Evolutionary conservation across 2,329 filamentous ascomycete species (phyloP), one percentile per base, ranked within the genome.

Genomic region (Alternaria incomplexa): DNA sequence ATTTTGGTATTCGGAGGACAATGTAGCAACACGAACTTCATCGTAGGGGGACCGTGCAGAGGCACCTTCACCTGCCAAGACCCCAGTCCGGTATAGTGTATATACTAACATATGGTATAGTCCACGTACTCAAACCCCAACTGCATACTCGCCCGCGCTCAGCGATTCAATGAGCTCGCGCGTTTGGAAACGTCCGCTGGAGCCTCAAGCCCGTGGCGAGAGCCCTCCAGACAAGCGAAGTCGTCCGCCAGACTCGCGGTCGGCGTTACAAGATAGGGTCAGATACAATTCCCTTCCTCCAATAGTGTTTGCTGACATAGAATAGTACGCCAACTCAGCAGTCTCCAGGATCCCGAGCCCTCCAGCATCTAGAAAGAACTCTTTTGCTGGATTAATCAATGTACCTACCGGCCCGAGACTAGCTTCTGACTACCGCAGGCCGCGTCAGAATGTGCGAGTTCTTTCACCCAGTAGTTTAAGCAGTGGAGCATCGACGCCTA

Each of bases 151-250:
- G 13, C 25, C 40, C 48, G 26, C 15, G n/a, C 47, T 26, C 12
- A 17, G 12, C 12, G 44, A 54, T 11, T 36, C 53, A 6, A 70
- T 68, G 67, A 66, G 57, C 47, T 51, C 48, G 46, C 64, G 61
- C 20, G 8, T 20, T 26, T 22, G 50, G 17, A 74, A 75, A 45
- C 65, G 72, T 23, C 61, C 63, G 8, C 40, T 58, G 7, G 60
- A 54, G 7, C 44, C 69, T 54, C 57, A 56, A 7, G 67, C 68
- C 32, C 61, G 65, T 20, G 68, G 67, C 4, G 56, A 65, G 9
- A 74, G 71, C 50, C 72, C 72, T 48, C 68, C 71, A 10, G 51
- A 65, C 3, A 71, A 75, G 47, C 55, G 70, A 20, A 60, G 47
- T 30, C 67, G 67, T 7, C 40, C 47, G 25, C 17, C 45, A 6